Evolutionary conservation across 306 rosid genomes (phyloP).

Genomic region (Crotalaria pallida): DNA sequence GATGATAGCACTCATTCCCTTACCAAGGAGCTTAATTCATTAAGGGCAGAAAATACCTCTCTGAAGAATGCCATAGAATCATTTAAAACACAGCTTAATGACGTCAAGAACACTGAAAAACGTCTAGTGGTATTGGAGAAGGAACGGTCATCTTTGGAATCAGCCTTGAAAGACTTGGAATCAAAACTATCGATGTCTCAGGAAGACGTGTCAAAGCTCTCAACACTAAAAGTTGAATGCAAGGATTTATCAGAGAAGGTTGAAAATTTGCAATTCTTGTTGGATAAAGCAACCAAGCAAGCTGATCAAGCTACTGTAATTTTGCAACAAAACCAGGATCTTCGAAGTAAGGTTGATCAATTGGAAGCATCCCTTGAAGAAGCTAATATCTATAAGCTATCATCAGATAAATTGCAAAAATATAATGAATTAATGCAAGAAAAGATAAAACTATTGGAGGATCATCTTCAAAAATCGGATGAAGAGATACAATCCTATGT

Average conservation of each 20-base stretch:
- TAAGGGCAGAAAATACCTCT: conserved; percentile 64
- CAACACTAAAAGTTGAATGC: conserved; percentile 58
- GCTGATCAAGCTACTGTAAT: conserved; percentile 63
- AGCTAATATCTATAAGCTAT: conserved; percentile 54
- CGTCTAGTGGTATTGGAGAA: conserved; percentile 62
- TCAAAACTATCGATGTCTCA: conserved; percentile 57
- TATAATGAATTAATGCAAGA: conserved; percentile 68
- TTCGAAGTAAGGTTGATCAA: conserved; percentile 63
- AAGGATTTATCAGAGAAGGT: conserved; percentile 58
- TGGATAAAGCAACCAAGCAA: conserved; percentile 71
- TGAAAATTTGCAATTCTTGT: conserved; percentile 57
- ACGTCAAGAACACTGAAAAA: conserved; percentile 46
- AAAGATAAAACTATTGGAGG: conserved; percentile 71
- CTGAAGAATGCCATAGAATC: conserved; percentile 55
- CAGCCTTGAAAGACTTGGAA: conserved; percentile 65
- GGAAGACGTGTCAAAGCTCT: conserved; percentile 59
- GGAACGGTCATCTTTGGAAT: conserved; percentile 64
- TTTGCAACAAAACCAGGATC: conserved; percentile 82
- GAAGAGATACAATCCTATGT: conserved; percentile 75
- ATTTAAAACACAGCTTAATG: conserved; percentile 48
- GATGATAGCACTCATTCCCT: conserved; percentile 33
- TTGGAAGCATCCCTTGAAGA: conserved; percentile 76
- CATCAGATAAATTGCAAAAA: conserved; percentile 72
- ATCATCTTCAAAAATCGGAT: conserved; percentile 72
- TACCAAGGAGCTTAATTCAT: conserved; percentile 47